Conservation (phyloP, 208 protist genomes). For the Spongospora subterranea region DNA sequence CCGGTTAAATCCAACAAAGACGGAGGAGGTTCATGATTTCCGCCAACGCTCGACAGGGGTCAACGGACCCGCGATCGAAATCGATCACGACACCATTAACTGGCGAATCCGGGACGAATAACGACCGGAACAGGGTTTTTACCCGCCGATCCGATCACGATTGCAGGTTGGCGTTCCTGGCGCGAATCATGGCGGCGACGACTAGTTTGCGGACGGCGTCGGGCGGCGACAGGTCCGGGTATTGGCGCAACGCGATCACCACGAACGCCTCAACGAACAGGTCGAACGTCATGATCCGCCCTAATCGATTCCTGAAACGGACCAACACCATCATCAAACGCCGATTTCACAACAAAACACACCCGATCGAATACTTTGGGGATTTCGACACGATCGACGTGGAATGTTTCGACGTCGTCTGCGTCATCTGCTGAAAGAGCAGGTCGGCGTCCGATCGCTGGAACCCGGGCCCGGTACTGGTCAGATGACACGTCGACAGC, state of each 20-base stretch:
- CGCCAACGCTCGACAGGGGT: no score
- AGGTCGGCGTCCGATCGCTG: slow-evolving; percentile 37
- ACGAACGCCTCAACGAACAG: slow-evolving; percentile 37
- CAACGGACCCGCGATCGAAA: no score
- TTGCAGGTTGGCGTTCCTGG: no score
- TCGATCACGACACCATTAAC: no score
- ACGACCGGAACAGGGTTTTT: no score
- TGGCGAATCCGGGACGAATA: no score
- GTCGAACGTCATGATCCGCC: slow-evolving; percentile 39
- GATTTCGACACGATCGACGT: slow-evolving; percentile 32
- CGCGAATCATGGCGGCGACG: background rate
- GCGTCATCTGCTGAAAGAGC: slow-evolving; percentile 40
- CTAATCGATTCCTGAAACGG: background rate
- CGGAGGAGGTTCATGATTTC: no score
- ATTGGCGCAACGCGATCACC: background rate
- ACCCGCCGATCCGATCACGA: no score
- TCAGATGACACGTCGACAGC: slow-evolving; percentile 51
- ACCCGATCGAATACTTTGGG: background rate
- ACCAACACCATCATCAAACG: background rate
- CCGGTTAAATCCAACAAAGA: no score
- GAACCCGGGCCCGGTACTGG: background rate
- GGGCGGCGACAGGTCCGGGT: background rate
- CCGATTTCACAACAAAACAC: background rate
- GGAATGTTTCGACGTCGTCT: background rate
- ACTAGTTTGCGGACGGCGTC: background rate